phyloP scores from a whole-genome alignment of 1,284 basidiomycete species.

The Cerrena zonata region DNA sequence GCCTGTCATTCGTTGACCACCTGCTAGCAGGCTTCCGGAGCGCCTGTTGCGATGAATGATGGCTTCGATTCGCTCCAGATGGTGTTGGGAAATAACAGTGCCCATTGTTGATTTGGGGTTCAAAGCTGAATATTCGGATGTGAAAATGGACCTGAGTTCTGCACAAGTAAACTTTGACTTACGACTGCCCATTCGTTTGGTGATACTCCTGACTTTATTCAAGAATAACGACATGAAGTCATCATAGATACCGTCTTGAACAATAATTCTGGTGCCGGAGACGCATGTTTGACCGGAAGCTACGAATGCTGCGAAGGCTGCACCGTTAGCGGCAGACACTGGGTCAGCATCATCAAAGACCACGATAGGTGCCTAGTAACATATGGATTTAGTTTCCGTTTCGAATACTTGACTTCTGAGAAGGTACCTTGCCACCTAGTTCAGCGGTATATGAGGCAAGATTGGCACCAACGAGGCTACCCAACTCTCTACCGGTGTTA shows the following conservation, averaged over 20 bases:
- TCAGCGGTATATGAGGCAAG: conserved; percentile 73
- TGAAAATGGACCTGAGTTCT: not conserved
- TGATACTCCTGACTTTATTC: conserved; percentile 58
- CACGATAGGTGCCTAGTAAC: conserved; percentile 73
- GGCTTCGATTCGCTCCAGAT: conserved; percentile 57
- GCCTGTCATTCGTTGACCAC: conserved; percentile 61
- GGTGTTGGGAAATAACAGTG: conserved; percentile 60
- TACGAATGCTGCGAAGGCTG: conserved; percentile 75
- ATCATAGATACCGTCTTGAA: conserved; percentile 65
- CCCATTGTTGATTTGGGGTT: conserved; percentile 72
- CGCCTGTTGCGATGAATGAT: conserved; percentile 40
- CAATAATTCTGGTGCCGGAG: conserved; percentile 68
- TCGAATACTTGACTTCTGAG: too few relatives aligned
- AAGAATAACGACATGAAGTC: conserved; percentile 59
- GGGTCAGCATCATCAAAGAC: conserved; percentile 74
- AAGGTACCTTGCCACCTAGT: conserved; percentile 73
- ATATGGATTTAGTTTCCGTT: too few relatives aligned
- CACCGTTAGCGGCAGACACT: conserved; percentile 65
- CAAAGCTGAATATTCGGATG: conserved; percentile 40
- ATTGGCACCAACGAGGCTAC: conserved; percentile 65
- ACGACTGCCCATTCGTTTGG: conserved; percentile 71
- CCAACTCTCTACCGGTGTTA: conserved; percentile 63
- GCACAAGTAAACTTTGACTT: conserved; percentile 10
- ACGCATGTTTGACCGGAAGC: conserved; percentile 84
- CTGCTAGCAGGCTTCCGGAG: conserved; percentile 46